Percentiles rank a stretch among this genome's conserved stretches.
Conservation (phyloP, 805 yeast genomes). For the Pichia insulana region DNA sequence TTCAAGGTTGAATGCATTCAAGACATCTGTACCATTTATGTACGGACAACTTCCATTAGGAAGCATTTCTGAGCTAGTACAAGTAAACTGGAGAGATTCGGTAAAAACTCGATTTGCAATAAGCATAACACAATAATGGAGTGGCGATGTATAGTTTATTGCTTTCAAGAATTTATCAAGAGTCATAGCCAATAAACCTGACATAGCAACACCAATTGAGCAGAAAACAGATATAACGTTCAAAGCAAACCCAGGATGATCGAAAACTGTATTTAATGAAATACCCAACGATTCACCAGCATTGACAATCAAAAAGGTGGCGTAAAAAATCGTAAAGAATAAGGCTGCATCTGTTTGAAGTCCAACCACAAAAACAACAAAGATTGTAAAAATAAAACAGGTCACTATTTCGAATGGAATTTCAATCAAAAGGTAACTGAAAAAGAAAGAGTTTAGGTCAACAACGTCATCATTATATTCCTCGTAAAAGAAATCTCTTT, state of each 20-base stretch:
- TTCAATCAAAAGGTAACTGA: conserved; percentile 51
- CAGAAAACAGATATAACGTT: conserved; percentile 59
- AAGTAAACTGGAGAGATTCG: conserved; percentile 38
- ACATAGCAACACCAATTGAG: conserved; percentile 72
- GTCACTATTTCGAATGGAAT: conserved; percentile 61
- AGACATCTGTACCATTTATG: conserved; percentile 46
- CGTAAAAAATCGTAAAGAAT: conserved; percentile 56
- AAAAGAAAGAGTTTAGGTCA: conserved; percentile 54
- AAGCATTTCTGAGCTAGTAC: conserved; percentile 27
- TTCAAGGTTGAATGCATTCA: conserved; percentile 40
- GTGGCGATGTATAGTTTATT: conserved; percentile 68
- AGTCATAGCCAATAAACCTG: conserved; percentile 74
- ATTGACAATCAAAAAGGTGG: conserved; percentile 45
- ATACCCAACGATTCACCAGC: conserved; percentile 86
- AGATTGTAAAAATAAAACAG: conserved; percentile 46
- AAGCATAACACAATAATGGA: conserved; percentile 60
- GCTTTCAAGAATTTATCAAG: conserved; percentile 64
- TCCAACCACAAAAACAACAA: conserved; percentile 65
- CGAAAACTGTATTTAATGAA: conserved; percentile 62
- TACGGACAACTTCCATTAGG: conserved; percentile 37
- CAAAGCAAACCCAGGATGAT: conserved; percentile 73
- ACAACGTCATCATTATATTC: conserved; percentile 70
- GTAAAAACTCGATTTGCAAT: conserved; percentile 54
- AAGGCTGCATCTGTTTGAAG: conserved; percentile 58
- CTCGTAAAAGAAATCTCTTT: conserved; percentile 66